Evolutionary conservation across 2,329 filamentous ascomycete species (phyloP).

Genomic region (Septoria linicola): DNA sequence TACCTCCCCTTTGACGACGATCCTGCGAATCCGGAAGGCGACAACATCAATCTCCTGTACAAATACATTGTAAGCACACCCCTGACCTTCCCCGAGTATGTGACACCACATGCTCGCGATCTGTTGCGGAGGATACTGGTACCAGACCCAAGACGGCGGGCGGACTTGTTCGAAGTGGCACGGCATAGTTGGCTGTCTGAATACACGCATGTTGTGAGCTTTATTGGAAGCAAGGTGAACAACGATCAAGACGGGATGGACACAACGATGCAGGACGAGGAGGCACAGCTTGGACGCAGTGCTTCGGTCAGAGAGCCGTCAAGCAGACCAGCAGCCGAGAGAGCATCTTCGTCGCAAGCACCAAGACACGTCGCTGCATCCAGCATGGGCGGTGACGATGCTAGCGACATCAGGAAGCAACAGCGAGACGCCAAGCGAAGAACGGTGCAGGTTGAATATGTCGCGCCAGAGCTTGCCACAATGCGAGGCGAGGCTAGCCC

Average conservation of each 20-base stretch:
- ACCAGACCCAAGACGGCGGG: constrained; percentile 88
- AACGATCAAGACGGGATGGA: constrained; percentile 82
- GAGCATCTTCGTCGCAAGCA: constrained; percentile 18
- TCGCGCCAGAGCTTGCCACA: constrained; percentile 84
- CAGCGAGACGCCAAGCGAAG: constrained; percentile 82
- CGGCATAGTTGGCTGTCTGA: constrained; percentile 98
- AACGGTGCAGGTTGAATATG: constrained; percentile 97
- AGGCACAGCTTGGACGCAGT: constrained; percentile 73
- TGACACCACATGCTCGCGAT: constrained; percentile 93
- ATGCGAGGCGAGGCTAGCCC: constrained; percentile 62
- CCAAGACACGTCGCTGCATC: constrained; percentile 26
- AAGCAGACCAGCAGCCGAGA: constrained; percentile 43
- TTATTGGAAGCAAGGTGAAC: constrained; percentile 94
- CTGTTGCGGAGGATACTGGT: constrained; percentile 90
- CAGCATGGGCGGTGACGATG: constrained; percentile 27
- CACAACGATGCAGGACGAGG: constrained; percentile 59
- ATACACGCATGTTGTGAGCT: constrained; percentile 92
- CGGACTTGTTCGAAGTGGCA: constrained; percentile 94
- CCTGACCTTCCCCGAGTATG: constrained; percentile 96
- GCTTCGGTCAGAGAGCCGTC: constrained; percentile 86
- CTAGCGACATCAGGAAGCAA: constrained; percentile 43
- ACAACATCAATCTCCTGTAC: constrained; percentile 98
- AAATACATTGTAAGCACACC: constrained; percentile 99
- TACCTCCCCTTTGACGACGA: constrained; percentile 98
- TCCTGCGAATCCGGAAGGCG: constrained; percentile 94